phyloP scores from a whole-genome alignment of 2,329 filamentous ascomycete genomes.

The Massarina eburnea region DNA sequence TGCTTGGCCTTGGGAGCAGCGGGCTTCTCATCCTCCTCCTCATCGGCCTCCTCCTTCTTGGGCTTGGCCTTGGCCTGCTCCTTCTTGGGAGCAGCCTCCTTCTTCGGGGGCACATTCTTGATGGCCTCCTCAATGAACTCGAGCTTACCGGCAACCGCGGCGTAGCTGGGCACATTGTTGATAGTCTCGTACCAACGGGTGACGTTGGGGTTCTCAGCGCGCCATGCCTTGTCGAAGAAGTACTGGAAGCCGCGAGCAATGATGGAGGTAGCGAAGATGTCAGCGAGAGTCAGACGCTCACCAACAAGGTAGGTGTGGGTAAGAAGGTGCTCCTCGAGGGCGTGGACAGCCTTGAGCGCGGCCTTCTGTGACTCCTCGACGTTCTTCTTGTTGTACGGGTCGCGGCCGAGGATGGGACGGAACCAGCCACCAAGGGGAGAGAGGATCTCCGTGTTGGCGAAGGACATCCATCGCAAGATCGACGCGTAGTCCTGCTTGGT shows the following conservation, averaged over 20 bases:
- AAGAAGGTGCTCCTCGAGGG: conserved; percentile 84
- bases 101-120: conserved; percentile 74
- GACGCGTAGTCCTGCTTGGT: conserved; percentile 99
- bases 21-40: conserved; percentile 62
- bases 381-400: conserved; percentile 96
- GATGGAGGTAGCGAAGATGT: conserved; percentile 80
- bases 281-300: conserved; percentile 95
- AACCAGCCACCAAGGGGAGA: conserved; percentile 75
- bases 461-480: conserved; percentile 98
- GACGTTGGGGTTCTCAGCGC: conserved; percentile 77
- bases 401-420: conserved; percentile 78
- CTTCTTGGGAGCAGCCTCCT: conserved; percentile 65
- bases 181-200: conserved; percentile 95
- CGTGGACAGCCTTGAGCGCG: conserved; percentile 66
- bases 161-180: conserved; percentile 89
- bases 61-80: conserved; percentile 63
- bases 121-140: conserved; percentile 79
- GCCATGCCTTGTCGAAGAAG: conserved; percentile 92
- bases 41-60: conserved; percentile 57
- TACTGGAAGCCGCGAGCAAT: conserved; percentile 86
- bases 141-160: conserved; percentile 72
- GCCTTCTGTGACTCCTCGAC: conserved; percentile 78
- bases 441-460: conserved; percentile 87
- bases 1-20: conserved; percentile 91
- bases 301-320: conserved; percentile 96